Conservation (phyloP, 139 green algal species). For the Chlorella ohadii region DNA sequence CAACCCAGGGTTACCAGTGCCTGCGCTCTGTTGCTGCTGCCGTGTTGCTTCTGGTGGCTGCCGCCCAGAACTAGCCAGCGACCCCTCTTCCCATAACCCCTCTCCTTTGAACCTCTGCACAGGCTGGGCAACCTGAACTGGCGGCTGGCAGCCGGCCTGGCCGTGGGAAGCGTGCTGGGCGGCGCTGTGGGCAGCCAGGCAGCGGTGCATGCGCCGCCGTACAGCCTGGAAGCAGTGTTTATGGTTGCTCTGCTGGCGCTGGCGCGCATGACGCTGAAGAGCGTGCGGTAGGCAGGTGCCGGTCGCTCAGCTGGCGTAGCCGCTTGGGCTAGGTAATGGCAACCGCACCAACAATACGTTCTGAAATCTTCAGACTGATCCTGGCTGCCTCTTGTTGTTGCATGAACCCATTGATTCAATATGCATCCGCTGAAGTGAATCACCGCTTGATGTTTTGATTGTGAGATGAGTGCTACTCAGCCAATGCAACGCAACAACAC, state of each 20-base stretch:
- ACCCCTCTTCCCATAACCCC: no score
- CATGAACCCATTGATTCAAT: no score
- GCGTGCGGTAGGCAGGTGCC: neutral
- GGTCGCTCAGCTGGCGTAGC: no score
- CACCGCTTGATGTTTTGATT: neutral
- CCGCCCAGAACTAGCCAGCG: no score
- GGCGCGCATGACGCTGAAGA: constrained; percentile 58
- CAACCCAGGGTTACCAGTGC: no score
- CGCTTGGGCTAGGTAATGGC: no score
- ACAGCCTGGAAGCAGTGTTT: constrained; percentile 68
- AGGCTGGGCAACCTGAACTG: constrained; percentile 76
- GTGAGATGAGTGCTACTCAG: neutral
- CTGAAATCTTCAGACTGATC: neutral
- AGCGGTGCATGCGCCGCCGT: constrained; percentile 56
- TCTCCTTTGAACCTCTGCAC: neutral
- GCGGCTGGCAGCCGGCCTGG: constrained; percentile 64
- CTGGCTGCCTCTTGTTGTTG: no score
- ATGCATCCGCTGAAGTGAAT: neutral
- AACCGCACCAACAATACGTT: no score
- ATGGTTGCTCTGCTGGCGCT: constrained; percentile 67
- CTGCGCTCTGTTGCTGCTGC: no score
- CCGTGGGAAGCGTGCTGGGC: constrained; percentile 59
- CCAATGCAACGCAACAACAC: neutral
- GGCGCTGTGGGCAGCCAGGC: constrained; percentile 52
- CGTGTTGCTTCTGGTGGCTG: no score